These are phyloP conservation scores for Podochytrium sp. DNA, from an alignment of 192 early-diverging fungal species.

Conservation along the genomic window DNA sequence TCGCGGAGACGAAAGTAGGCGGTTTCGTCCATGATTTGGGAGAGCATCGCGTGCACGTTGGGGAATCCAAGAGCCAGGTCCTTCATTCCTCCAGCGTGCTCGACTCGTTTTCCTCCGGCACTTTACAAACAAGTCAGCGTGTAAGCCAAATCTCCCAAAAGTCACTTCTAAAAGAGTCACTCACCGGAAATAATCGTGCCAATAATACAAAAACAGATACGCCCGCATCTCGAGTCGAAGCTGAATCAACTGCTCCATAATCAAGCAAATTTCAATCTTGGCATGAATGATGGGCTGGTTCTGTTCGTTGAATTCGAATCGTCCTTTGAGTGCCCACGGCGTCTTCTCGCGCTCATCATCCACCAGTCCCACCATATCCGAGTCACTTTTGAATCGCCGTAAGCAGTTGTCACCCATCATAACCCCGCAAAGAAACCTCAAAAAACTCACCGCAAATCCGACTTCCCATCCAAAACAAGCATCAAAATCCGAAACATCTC, in stretches of 20 bases:
- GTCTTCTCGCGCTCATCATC: not conserved
- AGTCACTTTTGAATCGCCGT: slow-evolving; percentile 4
- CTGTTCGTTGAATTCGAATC: slow-evolving; percentile 33
- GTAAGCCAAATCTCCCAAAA: too few relatives aligned
- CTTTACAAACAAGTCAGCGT: not conserved
- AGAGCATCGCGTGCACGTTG: slow-evolving; percentile 4
- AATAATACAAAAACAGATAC: slow-evolving; percentile 25
- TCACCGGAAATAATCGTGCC: slow-evolving; percentile 26
- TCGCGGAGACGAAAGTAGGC: slow-evolving; percentile 35
- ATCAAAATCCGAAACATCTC: slow-evolving; percentile 23
- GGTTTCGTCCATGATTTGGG: slow-evolving; percentile 27
- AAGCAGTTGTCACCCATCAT: too few relatives aligned
- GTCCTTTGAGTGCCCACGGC: slow-evolving; percentile 4
- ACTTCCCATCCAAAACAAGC: slow-evolving; percentile 29
- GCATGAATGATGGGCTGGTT: slow-evolving; percentile 29
- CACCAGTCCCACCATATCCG: not conserved
- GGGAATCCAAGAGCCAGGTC: slow-evolving; percentile 13
- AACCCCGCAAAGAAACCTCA: not conserved
- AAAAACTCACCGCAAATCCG: slow-evolving; percentile 14
- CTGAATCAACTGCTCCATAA: slow-evolving; percentile 34
- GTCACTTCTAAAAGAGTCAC: too few relatives aligned
- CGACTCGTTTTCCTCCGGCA: not conserved
- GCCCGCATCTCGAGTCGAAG: slow-evolving; percentile 32
- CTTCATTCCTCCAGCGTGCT: not conserved
- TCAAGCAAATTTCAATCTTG: slow-evolving; percentile 38